Evolutionary conservation across 495 filamentous ascomycete species (phyloP), one percentile per base, ranked within the genome.

Genomic region (Hypomontagnella monticulosa): DNA sequence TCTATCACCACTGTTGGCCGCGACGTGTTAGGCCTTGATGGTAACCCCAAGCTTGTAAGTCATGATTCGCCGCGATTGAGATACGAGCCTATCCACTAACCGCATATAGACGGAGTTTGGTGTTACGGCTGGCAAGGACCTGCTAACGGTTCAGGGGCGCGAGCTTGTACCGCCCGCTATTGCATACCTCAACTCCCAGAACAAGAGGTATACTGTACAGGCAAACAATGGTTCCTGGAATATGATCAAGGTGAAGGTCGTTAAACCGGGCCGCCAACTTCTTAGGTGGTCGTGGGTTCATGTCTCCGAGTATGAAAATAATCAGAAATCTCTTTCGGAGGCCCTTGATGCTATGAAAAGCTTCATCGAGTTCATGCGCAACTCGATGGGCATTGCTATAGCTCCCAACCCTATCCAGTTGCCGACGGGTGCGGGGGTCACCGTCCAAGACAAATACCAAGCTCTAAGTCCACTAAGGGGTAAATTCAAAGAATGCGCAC

Each of bases 141-240:
- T 95, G 8, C 74, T 93, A 34, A 89, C 88, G 0, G 88, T 93
- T 1, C 71, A 72, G 0, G 91, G 83, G 6, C 86, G 90, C 9
- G 79, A 91, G 16, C 81, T 95, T 0, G 2, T 37, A 0, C 60
- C 84, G 0, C 91, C 91, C 0, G 53, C 32, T 0, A 63, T 93
- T 27, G 40, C 59, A 1, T 93, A 92, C 67, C 70, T 70, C 12
- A 72, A 78, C 23, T 54, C 37, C 0, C 42, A 48, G 16, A 62
- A 55, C 11, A 57, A 44, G 20, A 42, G 15, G 9, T 37, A 18
- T 2, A 30, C 9, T 6, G 32, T 78, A 1, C 18, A 19, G 0
- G 64, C 71, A 0, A 27, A n/a, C 0, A 57, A 77, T 4, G 81
- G 80, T 2, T 43, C 63, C 1, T 83, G 81, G 81, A 70, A 77